Evolutionary conservation across 768 basidiomycete species (phyloP).

Genomic region (Tephrocybe sp.): DNA sequence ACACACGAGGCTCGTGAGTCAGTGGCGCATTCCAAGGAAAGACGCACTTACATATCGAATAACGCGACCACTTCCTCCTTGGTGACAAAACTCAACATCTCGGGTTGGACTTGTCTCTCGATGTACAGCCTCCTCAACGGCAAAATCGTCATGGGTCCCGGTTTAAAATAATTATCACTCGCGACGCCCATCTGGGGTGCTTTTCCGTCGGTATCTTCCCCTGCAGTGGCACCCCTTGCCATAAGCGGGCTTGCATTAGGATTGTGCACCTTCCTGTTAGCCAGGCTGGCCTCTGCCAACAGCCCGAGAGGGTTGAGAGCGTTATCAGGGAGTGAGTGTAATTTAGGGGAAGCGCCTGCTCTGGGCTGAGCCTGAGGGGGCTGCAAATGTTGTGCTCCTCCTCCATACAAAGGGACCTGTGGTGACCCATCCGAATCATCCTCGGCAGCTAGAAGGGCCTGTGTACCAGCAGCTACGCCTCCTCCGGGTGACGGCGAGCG

Average conservation of each 20-base stretch:
- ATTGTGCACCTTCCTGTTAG: slow-evolving; percentile 63
- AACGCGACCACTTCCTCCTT: slow-evolving; percentile 89
- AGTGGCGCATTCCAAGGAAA: slow-evolving; percentile 4
- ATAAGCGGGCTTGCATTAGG: slow-evolving; percentile 37
- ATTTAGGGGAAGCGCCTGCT: slow-evolving; percentile 65
- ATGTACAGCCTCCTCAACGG: slow-evolving; percentile 82
- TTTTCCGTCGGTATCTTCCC: slow-evolving; percentile 23
- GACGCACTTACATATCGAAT: slow-evolving; percentile 85
- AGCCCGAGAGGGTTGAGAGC: slow-evolving; percentile 89
- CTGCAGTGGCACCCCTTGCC: slow-evolving; percentile 33
- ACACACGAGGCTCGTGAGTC: not conserved
- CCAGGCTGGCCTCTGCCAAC: slow-evolving; percentile 85
- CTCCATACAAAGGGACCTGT: too few species aligned
- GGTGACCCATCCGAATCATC: too few species aligned
- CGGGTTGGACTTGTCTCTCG: slow-evolving; percentile 87
- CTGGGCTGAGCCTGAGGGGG: not conserved
- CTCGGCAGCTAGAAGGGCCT: slow-evolving; percentile 44
- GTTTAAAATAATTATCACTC: slow-evolving; percentile 88
- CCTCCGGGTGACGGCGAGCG: slow-evolving; percentile 76
- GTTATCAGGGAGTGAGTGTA: slow-evolving; percentile 91
- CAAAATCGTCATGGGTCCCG: slow-evolving; percentile 86
- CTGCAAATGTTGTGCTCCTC: slow-evolving; percentile 13
- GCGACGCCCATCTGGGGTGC: slow-evolving; percentile 71
- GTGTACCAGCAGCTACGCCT: slow-evolving; percentile 50
- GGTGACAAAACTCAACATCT: slow-evolving; percentile 85